Percentiles rank a stretch among this genome's conserved stretches.
Evolutionary conservation across 345 rosid species (phyloP).

Genomic region (Citrus medica): DNA sequence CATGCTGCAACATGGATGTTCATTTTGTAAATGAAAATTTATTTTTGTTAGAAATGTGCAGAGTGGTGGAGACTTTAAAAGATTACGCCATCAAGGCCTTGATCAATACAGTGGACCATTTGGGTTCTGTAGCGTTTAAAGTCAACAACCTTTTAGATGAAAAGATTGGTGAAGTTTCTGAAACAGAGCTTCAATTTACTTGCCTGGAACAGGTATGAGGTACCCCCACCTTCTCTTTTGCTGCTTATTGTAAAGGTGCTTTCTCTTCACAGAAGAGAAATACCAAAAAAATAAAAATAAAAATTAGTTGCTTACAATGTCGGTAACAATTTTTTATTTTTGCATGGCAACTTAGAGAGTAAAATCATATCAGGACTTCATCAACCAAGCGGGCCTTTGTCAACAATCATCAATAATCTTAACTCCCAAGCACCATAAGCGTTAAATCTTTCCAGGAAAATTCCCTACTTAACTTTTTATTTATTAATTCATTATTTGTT

Average conservation of each 20-base stretch:
- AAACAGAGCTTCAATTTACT: slow-evolving; percentile 46
- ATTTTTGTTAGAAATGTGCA: slow-evolving; percentile 12
- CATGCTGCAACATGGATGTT: neutral
- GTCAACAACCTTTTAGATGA: slow-evolving; percentile 49
- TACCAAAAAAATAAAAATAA: too few relatives aligned
- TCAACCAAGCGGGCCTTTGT: slow-evolving; percentile 42
- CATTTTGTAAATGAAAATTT: neutral
- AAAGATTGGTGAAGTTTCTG: slow-evolving; percentile 43
- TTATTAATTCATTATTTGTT: too few relatives aligned
- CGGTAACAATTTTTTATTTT: too few relatives aligned
- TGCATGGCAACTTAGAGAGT: slow-evolving; percentile 36
- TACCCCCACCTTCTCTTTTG: slow-evolving; percentile 7
- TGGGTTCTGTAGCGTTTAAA: slow-evolving; percentile 82
- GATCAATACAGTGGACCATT: slow-evolving; percentile 76
- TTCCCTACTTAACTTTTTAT: neutral
- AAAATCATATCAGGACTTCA: slow-evolving; percentile 47
- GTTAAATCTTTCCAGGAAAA: slow-evolving; percentile 72
- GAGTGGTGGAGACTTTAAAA: slow-evolving; percentile 62
- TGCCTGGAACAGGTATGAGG: slow-evolving; percentile 76
- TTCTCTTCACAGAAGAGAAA: neutral
- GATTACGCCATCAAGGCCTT: slow-evolving; percentile 75
- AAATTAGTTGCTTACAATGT: too few relatives aligned
- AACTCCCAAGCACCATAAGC: slow-evolving; percentile 51
- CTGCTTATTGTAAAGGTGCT: neutral
- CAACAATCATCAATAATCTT: slow-evolving; percentile 47